phyloP scores from a whole-genome alignment of 164 flowering plant species.

The Stephania japonica region DNA sequence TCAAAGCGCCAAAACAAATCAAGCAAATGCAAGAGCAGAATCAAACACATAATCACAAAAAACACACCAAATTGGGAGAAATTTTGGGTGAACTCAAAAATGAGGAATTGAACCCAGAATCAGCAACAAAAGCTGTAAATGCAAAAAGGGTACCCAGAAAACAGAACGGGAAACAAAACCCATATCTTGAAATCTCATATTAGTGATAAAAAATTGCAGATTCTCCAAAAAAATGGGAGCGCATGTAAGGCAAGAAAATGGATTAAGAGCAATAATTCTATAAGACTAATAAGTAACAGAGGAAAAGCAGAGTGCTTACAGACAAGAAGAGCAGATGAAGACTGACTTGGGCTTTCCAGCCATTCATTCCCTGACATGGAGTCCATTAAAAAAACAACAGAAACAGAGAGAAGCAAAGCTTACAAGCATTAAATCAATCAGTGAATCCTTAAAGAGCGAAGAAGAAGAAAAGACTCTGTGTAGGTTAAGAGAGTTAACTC shows the following conservation, averaged over 20 bases:
- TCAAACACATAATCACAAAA: background rate
- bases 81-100: too few species aligned
- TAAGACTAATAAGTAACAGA: background rate
- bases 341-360: slow-evolving; percentile 37
- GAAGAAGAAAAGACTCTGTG: background rate
- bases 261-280: background rate
- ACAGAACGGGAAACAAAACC: slow-evolving; percentile 2
- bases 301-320: slow-evolving; percentile 24
- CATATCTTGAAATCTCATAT: slow-evolving; percentile 18
- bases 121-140: background rate
- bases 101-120: too few species aligned
- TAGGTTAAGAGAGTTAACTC: background rate
- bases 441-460: background rate
- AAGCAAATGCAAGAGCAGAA: slow-evolving; percentile 6
- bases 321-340: slow-evolving; percentile 27
- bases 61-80: background rate
- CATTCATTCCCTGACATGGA: slow-evolving; percentile 57
- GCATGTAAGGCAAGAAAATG: background rate
- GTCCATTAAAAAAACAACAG: slow-evolving; percentile 31
- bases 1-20: slow-evolving; percentile 9
- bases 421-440: background rate
- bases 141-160: slow-evolving; percentile 17
- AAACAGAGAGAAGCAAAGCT: background rate
- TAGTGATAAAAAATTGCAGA: slow-evolving; percentile 8
- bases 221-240: slow-evolving; percentile 28